Conservation (phyloP, 345 rosid genomes). For the Psidium guajava region DNA sequence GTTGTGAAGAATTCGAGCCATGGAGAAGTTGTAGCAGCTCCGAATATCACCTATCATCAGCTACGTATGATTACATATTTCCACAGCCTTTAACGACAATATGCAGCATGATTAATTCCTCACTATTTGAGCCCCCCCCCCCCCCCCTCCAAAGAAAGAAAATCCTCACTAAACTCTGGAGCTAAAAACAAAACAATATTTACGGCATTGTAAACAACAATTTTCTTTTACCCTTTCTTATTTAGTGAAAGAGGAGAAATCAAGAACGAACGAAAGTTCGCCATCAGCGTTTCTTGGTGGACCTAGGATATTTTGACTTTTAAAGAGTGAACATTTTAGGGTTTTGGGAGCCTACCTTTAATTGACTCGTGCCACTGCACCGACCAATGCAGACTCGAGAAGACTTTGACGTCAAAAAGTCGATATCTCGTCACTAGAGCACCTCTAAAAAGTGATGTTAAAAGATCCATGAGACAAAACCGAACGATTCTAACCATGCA, state of each 20-base stretch:
- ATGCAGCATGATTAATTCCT: not conserved
- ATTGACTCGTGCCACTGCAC: not conserved
- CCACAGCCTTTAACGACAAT: not conserved
- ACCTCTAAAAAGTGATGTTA: too few species aligned
- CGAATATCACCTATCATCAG: not conserved
- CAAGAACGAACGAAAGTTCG: not conserved
- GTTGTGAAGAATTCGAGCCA: not conserved
- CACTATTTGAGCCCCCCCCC: not conserved
- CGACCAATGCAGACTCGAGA: not conserved
- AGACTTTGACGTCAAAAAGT: not conserved
- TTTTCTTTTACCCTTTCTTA: not conserved
- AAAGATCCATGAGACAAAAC: too few species aligned
- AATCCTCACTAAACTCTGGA: not conserved
- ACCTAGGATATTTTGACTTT: not conserved
- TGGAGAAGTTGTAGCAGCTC: not conserved
- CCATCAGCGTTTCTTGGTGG: not conserved
- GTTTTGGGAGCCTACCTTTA: not conserved
- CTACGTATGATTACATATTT: not conserved
- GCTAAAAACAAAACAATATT: not conserved
- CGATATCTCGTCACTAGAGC: too few species aligned
- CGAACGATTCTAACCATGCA: too few species aligned
- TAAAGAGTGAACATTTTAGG: not conserved
- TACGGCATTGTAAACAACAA: not conserved
- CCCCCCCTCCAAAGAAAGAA: too few species aligned
- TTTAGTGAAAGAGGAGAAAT: conserved; percentile 16